Percentiles rank a stretch among this genome's conserved stretches.
These are phyloP conservation scores for Dimocarpus longan DNA, from an alignment of 345 rosid species.

Conservation along the genomic window DNA sequence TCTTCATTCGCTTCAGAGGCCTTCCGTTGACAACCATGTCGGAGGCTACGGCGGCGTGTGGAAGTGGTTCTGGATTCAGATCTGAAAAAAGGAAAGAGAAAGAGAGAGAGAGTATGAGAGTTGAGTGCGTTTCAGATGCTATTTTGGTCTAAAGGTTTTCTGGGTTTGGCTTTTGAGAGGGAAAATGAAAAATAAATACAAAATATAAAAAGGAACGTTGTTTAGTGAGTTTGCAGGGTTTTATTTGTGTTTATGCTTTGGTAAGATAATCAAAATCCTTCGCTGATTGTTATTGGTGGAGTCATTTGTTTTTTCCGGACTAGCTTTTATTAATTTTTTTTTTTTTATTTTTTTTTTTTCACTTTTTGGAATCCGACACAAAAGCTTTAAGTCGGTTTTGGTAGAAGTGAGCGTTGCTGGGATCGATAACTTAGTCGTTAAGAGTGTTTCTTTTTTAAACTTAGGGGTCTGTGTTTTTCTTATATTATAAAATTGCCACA, in stretches of 20 bases:
- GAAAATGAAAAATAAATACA: neutral
- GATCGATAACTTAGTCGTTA: constrained; percentile 22
- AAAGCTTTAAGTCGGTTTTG: constrained; percentile 21
- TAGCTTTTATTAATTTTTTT: neutral
- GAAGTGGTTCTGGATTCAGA: neutral
- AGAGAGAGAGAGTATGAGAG: neutral
- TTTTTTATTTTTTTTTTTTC: neutral
- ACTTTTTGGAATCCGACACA: neutral
- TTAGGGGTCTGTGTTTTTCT: neutral
- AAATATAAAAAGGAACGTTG: neutral
- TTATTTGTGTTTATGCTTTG: neutral
- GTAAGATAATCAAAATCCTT: neutral
- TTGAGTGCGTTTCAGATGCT: neutral
- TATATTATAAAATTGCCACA: neutral
- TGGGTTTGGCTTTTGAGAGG: constrained; percentile 11
- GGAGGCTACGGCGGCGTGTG: constrained; percentile 29
- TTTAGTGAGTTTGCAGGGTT: neutral
- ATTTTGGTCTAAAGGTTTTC: neutral
- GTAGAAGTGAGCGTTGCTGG: neutral
- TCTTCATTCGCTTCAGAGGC: constrained; percentile 66
- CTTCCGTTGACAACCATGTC: constrained; percentile 57
- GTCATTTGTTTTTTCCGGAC: neutral
- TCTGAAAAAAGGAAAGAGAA: neutral
- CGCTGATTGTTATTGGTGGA: neutral
- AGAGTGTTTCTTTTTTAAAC: neutral